Conservation (phyloP, 1,284 basidiomycete genomes). For the Leccinum pachyderme region DNA sequence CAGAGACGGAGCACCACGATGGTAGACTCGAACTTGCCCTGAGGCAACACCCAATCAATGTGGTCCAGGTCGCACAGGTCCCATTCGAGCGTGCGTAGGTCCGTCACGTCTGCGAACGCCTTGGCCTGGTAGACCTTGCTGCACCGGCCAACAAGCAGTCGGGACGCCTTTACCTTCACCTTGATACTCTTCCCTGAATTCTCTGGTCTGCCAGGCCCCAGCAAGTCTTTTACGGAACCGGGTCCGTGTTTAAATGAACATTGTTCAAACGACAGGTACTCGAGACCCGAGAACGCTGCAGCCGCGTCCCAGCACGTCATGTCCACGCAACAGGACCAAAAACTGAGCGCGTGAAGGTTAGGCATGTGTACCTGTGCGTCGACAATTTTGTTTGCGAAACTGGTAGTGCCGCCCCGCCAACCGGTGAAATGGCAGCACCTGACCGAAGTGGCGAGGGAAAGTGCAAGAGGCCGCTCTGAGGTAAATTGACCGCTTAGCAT, state of each 20-base stretch:
- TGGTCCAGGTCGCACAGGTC: background rate
- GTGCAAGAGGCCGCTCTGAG: background rate
- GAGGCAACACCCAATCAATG: background rate
- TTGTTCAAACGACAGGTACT: background rate
- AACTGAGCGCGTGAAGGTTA: background rate
- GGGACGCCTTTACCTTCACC: background rate
- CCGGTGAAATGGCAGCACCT: background rate
- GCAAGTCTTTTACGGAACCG: background rate
- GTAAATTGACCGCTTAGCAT: background rate
- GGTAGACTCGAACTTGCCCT: background rate
- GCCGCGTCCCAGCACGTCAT: background rate
- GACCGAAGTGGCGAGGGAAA: background rate
- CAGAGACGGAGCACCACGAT: background rate
- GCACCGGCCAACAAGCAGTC: background rate
- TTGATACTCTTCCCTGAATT: background rate
- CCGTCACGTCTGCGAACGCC: background rate
- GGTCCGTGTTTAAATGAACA: background rate
- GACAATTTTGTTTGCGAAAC: background rate
- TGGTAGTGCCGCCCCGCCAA: background rate
- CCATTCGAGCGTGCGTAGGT: background rate
- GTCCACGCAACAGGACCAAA: background rate
- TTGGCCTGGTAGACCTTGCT: background rate
- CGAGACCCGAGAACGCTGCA: background rate
- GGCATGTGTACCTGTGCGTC: background rate
- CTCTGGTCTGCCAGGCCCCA: background rate